Conservation (phyloP, 352 stramenopile species). For the Aphanomyces stellatus region DNA sequence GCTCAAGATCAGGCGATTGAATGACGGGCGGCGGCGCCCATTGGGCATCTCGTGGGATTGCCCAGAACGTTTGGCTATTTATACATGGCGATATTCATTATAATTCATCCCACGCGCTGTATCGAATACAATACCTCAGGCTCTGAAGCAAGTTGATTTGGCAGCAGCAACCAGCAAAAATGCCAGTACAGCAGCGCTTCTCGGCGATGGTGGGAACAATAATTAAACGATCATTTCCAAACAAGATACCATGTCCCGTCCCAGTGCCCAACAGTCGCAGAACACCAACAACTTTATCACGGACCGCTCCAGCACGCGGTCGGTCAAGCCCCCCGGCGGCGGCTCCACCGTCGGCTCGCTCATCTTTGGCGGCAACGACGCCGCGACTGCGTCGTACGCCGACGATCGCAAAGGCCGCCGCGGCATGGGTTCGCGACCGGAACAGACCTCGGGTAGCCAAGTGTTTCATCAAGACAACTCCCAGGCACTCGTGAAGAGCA, state of each 20-base stretch:
- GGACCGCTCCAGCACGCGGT: constrained; percentile 66
- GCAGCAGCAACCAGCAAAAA: too few species aligned
- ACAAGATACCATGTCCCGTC: constrained; percentile 10
- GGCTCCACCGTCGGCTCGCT: constrained; percentile 61
- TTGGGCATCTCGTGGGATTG: too few species aligned
- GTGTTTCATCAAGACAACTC: constrained; percentile 13
- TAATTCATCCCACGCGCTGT: background rate
- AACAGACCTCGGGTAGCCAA: constrained; percentile 8
- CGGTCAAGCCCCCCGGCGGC: constrained; percentile 58
- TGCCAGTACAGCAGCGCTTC: background rate
- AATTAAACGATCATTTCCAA: background rate
- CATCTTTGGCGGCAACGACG: constrained; percentile 54
- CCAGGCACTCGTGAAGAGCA: background rate
- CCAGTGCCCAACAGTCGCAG: constrained; percentile 30
- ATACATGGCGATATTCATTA: too few species aligned
- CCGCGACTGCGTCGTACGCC: constrained; percentile 20
- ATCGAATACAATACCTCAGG: too few species aligned
- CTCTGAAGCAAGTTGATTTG: too few species aligned
- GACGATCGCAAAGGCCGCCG: constrained; percentile 14
- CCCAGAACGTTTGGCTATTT: too few species aligned
- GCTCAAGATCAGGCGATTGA: too few species aligned
- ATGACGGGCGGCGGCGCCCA: too few species aligned
- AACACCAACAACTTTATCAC: constrained; percentile 74
- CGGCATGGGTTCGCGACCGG: background rate
- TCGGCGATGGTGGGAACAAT: background rate